These are phyloP conservation scores for Diplosphaera chodatii DNA, from an alignment of 139 green algal species.

Conservation along the genomic window DNA sequence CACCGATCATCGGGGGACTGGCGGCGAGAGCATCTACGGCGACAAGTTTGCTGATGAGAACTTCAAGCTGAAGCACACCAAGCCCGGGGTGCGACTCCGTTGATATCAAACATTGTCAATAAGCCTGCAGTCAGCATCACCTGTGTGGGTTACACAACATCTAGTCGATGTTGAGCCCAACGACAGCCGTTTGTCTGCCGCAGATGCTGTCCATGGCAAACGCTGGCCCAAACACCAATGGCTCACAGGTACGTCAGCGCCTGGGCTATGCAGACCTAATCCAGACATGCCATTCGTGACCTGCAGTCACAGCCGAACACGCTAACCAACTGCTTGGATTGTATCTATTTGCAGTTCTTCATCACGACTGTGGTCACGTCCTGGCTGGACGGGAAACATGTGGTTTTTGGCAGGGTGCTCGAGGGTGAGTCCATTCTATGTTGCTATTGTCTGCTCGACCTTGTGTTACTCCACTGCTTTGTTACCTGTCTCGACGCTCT, in stretches of 20 bases:
- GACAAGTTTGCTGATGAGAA: slow-evolving; percentile 40
- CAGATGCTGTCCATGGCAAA: slow-evolving; percentile 70
- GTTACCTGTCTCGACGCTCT: no score
- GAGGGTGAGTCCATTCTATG: background rate
- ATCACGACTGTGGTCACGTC: slow-evolving; percentile 57
- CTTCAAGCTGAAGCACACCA: slow-evolving; percentile 42
- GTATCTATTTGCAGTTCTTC: slow-evolving; percentile 41
- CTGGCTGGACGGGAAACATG: slow-evolving; percentile 57
- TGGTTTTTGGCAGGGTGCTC: slow-evolving; percentile 61
- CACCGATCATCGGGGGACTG: slow-evolving; percentile 65
- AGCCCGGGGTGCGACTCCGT: slow-evolving; percentile 24
- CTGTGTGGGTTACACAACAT: background rate
- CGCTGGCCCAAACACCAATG: slow-evolving; percentile 64
- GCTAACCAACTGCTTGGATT: background rate
- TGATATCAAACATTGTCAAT: background rate
- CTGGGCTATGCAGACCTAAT: background rate
- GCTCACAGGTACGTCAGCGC: slow-evolving; percentile 74
- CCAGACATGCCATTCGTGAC: background rate
- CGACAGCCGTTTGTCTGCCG: background rate
- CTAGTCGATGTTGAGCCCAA: no score
- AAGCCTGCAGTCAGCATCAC: background rate
- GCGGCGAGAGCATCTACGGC: slow-evolving; percentile 70
- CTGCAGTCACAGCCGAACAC: background rate
- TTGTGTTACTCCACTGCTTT: no score
- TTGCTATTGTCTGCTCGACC: background rate